Evolutionary conservation across 23 red algal species (phyloP), one percentile per base, ranked within the genome.

Genomic region (Chondrus crispus): DNA sequence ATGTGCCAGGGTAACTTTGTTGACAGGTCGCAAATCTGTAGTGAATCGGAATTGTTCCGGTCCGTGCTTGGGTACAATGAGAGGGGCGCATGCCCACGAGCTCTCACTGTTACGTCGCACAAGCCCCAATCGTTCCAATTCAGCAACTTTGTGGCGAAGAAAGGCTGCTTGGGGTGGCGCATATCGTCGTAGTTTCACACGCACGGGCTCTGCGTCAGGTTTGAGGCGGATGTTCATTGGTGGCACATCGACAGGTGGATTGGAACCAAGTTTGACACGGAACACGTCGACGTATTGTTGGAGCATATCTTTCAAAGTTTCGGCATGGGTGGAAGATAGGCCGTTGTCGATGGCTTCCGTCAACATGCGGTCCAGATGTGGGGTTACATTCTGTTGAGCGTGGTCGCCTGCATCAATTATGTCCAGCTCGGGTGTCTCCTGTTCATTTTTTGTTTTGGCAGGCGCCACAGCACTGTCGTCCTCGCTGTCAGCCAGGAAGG

Each of bases 271-370:
- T 44, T 88, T 73, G n/a, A 72, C 52, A 4, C 84, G 62, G 47
- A 88, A 88, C 2, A 88, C 36, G 46, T 88, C 84, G 10, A 60
- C 6, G 33, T 72, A 74, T 26, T 74, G 14, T 30, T 1, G 24
- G 20, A 88, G 84, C 26, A 88, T 26, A 71, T 22, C 6, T 16
- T 50, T 16, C 10, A 88, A 51, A 4, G n/a, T 14, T 12, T 20
- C 18, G 11, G 18, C 2, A 0, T 44, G 30, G 29, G 14, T 48
- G 14, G 20, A 37, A 11, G 43, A 50, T 0, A 88, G 30, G 30
- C 84, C 84, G 64, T 88, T 88, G 14, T 16, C 41, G 11, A 29
- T 26, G 5, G 84, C 42, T 37, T 88, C 64, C 6, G 62, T 46
- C 18, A 88, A 6, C 13, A 50, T 88, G 4, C 28, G 8, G 12